Percentiles rank a stretch among this genome's conserved stretches.
Evolutionary conservation across 768 basidiomycete species (phyloP).

Genomic region (Lactarius indigo): DNA sequence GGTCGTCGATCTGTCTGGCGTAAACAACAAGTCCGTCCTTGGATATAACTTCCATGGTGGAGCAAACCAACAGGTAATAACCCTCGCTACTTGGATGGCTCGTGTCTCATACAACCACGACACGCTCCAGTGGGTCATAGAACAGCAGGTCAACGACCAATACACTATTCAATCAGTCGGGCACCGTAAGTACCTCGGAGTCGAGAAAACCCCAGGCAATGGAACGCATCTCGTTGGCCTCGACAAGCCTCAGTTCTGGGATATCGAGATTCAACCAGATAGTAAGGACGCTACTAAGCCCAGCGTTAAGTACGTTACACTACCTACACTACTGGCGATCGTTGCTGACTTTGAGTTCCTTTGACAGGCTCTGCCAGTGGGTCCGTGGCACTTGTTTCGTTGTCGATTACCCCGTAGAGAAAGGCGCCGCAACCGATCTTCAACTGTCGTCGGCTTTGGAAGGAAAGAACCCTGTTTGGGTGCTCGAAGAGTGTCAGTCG

Average conservation of each 20-base stretch:
- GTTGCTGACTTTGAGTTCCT: not conserved
- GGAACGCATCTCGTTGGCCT: not conserved
- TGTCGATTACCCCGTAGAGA: not conserved
- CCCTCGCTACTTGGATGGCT: not conserved
- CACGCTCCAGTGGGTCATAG: not conserved
- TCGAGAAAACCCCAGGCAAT: not conserved
- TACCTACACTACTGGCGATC: not conserved
- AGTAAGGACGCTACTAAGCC: not conserved
- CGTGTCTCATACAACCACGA: not conserved
- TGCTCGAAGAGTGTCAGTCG: constrained; percentile 2
- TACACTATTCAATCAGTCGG: not conserved
- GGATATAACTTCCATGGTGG: not conserved
- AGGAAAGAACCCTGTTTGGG: not conserved
- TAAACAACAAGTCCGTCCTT: not conserved
- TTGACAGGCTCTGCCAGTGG: not conserved
- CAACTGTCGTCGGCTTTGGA: not conserved
- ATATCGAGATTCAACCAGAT: not conserved
- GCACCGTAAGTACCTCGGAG: not conserved
- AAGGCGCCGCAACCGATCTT: not conserved
- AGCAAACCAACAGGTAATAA: not conserved
- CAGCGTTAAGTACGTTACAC: not conserved
- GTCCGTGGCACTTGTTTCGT: not conserved
- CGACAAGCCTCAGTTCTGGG: not conserved
- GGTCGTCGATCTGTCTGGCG: not conserved
- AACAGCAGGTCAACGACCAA: not conserved